phyloP scores from a whole-genome alignment of 2,329 filamentous ascomycete species.

The Cladosporium sp. region DNA sequence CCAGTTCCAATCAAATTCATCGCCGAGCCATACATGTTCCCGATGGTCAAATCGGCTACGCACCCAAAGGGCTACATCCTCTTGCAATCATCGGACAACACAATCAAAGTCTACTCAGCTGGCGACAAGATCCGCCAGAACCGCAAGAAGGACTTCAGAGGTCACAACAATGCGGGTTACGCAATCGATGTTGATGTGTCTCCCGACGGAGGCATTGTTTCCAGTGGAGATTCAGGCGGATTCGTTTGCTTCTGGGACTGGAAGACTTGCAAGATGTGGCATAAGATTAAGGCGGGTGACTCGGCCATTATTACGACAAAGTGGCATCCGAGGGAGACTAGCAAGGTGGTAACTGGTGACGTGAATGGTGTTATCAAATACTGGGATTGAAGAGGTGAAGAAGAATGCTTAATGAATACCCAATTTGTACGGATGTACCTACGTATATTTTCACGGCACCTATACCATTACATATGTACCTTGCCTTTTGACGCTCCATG shows the following conservation, averaged over 20 bases:
- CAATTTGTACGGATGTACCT: not conserved
- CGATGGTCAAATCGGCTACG: slow-evolving; percentile 77
- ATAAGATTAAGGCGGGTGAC: slow-evolving; percentile 85
- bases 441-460: too few relatives aligned
- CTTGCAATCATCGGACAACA: slow-evolving; percentile 91
- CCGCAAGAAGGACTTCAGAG: slow-evolving; percentile 91
- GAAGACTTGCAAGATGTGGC: slow-evolving; percentile 99
- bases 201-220: slow-evolving; percentile 88
- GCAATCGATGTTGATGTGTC: slow-evolving; percentile 85
- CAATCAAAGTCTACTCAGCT: slow-evolving; percentile 91
- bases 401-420: not conserved
- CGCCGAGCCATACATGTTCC: slow-evolving; percentile 96
- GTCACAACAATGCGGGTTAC: slow-evolving; percentile 93
- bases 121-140: slow-evolving; percentile 97
- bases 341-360: slow-evolving; percentile 87
- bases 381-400: slow-evolving; percentile 66
- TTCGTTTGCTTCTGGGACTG: slow-evolving; percentile 98
- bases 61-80: slow-evolving; percentile 95
- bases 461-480: too few relatives aligned
- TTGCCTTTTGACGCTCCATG: too few relatives aligned
- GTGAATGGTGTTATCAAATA: slow-evolving; percentile 84
- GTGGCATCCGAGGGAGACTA: slow-evolving; percentile 97
- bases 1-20: slow-evolving; percentile 98
- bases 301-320: slow-evolving; percentile 78
- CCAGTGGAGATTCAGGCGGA: slow-evolving; percentile 79